Percentiles rank a stretch among this genome's conserved stretches.
These are phyloP conservation scores for Ilex paraguariensis DNA, from an alignment of 305 asterid genomes.

Conservation along the genomic window DNA sequence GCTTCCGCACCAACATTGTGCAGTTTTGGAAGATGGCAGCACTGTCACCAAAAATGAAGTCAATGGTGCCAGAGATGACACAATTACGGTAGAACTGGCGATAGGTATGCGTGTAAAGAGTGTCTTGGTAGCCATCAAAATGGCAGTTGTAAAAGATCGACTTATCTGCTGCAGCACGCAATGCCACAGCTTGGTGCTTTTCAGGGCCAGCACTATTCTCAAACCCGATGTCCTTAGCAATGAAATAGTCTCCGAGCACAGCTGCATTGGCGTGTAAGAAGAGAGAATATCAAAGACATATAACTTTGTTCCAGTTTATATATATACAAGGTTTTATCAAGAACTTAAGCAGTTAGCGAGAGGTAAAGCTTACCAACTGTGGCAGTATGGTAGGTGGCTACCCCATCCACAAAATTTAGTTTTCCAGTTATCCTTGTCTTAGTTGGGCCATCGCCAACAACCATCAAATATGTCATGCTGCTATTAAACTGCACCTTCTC, in stretches of 20 bases:
- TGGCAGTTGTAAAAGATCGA: constrained; percentile 62
- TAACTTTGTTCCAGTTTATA: too few relatives aligned
- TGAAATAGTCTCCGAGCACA: constrained; percentile 61
- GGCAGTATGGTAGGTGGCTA: neutral
- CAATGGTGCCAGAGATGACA: constrained; percentile 67
- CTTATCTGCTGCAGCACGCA: constrained; percentile 62
- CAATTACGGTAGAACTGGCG: constrained; percentile 77
- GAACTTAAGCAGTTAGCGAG: too few relatives aligned
- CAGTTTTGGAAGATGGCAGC: constrained; percentile 71
- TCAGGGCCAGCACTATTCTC: constrained; percentile 64
- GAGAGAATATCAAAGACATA: too few relatives aligned
- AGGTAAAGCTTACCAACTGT: neutral
- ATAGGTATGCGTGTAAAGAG: constrained; percentile 64
- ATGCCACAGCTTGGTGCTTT: constrained; percentile 81
- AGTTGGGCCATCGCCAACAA: neutral
- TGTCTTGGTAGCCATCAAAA: constrained; percentile 75
- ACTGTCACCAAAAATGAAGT: constrained; percentile 66
- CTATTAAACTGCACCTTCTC: too few relatives aligned
- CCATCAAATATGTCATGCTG: neutral
- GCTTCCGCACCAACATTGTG: constrained; percentile 53
- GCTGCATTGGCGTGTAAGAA: constrained; percentile 24
- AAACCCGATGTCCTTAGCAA: constrained; percentile 64
- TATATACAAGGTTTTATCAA: too few relatives aligned
- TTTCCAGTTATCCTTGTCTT: neutral
- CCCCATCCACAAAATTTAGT: neutral